Percentiles rank a stretch among this genome's conserved stretches.
Conservation (phyloP, 495 filamentous ascomycete species). For the Aspergillus biplanus region DNA sequence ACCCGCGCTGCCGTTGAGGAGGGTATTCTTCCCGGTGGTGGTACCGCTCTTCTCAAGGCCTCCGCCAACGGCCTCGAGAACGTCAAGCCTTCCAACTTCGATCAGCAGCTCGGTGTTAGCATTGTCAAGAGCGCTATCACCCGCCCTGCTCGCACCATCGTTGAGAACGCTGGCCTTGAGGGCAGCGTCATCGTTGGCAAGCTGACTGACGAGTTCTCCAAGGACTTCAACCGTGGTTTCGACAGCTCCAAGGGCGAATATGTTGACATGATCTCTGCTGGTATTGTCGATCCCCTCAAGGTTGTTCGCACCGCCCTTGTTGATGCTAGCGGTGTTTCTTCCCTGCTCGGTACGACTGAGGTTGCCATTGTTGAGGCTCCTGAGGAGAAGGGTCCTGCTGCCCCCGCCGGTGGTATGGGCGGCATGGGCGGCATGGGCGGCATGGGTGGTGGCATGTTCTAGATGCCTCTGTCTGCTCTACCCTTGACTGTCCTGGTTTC, state of each 20-base stretch:
- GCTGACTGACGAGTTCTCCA: constrained; percentile 89
- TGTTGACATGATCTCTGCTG: constrained; percentile 94
- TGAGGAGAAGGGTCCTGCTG: constrained; percentile 78
- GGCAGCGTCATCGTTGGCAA: constrained; percentile 97
- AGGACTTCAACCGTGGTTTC: constrained; percentile 97
- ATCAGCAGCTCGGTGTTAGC: constrained; percentile 96
- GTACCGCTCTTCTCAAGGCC: constrained; percentile 97
- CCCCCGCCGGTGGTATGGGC: constrained; percentile 58
- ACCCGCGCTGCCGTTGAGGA: constrained; percentile 98
- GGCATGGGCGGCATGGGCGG: constrained; percentile 77
- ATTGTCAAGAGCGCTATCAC: constrained; percentile 98
- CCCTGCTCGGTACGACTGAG: constrained; percentile 95
- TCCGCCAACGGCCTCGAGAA: constrained; percentile 81
- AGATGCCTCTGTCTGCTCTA: constrained; percentile 28
- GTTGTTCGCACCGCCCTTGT: constrained; percentile 94
- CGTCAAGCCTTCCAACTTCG: constrained; percentile 91
- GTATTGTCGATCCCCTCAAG: constrained; percentile 99
- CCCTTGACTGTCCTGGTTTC: constrained; percentile 21
- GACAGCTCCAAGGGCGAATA: constrained; percentile 96
- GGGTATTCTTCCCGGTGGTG: constrained; percentile 97
- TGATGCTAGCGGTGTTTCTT: constrained; percentile 95
- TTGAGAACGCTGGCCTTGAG: constrained; percentile 97
- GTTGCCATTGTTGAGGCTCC: constrained; percentile 95
- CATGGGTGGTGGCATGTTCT: constrained; percentile 56
- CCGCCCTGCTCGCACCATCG: constrained; percentile 87